Percentiles rank a stretch among this genome's conserved stretches.
These are phyloP conservation scores for Cutaneotrichosporon sp. DNA, from an alignment of 1,284 basidiomycete species.

Conservation along the genomic window DNA sequence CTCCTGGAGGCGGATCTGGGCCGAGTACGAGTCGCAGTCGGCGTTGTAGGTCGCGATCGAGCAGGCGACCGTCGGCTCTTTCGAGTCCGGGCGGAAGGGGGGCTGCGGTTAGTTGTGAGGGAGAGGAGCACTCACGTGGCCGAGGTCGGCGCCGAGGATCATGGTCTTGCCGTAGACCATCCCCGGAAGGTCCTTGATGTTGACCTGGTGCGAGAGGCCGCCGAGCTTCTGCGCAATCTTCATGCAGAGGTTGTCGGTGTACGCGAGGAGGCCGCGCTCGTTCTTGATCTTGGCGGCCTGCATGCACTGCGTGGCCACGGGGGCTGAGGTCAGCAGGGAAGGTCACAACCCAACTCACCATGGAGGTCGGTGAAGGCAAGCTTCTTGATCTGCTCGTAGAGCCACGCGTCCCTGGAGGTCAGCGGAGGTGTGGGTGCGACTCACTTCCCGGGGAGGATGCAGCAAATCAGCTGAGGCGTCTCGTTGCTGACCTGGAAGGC, in stretches of 20 bases:
- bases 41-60: conserved; percentile 54
- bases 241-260: conserved; percentile 53
- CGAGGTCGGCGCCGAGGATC: conserved; percentile 42
- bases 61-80: conserved; percentile 51
- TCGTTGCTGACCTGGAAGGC: conserved; percentile 39
- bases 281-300: conserved; percentile 51
- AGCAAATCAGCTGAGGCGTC: conserved; percentile 50
- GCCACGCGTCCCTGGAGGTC: conserved; percentile 37
- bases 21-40: conserved; percentile 49
- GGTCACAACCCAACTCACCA: no score
- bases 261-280: conserved; percentile 48
- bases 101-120: conserved; percentile 26
- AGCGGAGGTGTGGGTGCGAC: conserved; percentile 8
- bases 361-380: conserved; percentile 46
- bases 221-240: conserved; percentile 54
- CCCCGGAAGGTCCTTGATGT: conserved; percentile 43
- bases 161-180: conserved; percentile 42
- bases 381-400: conserved; percentile 56
- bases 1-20: conserved; percentile 55
- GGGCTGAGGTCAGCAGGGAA: conserved; percentile 29
- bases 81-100: conserved; percentile 34
- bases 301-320: conserved; percentile 51
- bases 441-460: conserved; percentile 47
- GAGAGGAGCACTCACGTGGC: conserved; percentile 40
- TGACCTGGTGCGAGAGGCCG: conserved; percentile 52